These are phyloP conservation scores for Blepharisma japonicum DNA, from an alignment of 73 alveolate genomes.

Conservation along the genomic window DNA sequence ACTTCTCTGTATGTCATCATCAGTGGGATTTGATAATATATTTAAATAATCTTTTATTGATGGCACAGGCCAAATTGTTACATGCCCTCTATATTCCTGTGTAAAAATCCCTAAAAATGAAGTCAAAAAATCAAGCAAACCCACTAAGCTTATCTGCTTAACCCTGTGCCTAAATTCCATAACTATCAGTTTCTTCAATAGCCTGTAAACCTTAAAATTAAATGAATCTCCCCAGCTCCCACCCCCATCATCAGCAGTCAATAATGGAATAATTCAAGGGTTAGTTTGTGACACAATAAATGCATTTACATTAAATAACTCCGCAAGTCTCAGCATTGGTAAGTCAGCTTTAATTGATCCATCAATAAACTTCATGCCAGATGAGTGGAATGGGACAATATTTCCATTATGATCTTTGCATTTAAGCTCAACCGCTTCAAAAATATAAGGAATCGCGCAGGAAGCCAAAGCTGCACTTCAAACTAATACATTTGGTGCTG, in stretches of 20 bases:
- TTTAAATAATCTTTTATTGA: conserved; percentile 38
- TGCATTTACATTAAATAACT: conserved; percentile 65
- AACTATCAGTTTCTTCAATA: conserved; percentile 36
- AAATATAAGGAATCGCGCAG: conserved; percentile 61
- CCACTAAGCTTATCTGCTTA: conserved; percentile 35
- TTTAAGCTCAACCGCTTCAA: conserved; percentile 58
- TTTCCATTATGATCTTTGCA: conserved; percentile 51
- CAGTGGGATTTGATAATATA: conserved; percentile 49
- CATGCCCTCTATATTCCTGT: conserved; percentile 56
- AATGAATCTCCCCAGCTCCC: conserved; percentile 42
- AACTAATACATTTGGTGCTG: conserved; percentile 65
- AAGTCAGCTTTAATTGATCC: conserved; percentile 61
- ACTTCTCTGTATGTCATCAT: conserved; percentile 41
- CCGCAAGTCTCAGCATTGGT: conserved; percentile 72
- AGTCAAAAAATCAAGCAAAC: conserved; percentile 33
- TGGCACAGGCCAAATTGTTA: conserved; percentile 56
- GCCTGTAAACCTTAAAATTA: conserved; percentile 29
- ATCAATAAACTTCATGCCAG: conserved; percentile 43
- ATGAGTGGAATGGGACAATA: conserved; percentile 40
- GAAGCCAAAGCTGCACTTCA: conserved; percentile 64
- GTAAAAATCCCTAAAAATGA: conserved; percentile 38
- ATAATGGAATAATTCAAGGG: conserved; percentile 64
- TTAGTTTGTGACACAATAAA: conserved; percentile 61
- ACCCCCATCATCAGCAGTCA: conserved; percentile 58
- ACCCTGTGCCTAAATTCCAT: conserved; percentile 50